Base-by-base conservation (phyloP, 1,139 yeast species). In the Geotrichum carabidarum region DNA sequence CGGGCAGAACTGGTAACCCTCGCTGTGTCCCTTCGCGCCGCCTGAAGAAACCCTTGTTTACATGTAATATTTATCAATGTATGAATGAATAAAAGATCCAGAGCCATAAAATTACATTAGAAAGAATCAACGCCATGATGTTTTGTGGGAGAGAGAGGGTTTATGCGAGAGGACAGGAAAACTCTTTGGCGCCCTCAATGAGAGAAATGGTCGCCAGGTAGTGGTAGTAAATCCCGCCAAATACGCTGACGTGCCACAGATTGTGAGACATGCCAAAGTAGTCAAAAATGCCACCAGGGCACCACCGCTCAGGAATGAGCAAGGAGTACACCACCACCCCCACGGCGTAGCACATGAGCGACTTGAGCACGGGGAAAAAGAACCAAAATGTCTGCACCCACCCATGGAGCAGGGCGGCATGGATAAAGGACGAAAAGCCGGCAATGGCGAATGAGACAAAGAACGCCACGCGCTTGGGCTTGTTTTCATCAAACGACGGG, bases 251-350 rank as follows among this genome's bases (percentile, higher is more conserved):
- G 71, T 93, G 99, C 99, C 99, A 93, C 37, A 93, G 74, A 65
- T 89, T 90, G 70, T 93, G 99, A 50, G 96, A 88, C 96, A 90
- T 94, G 85, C 93, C 65, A 83, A 76, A 34, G 87, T 85, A 63
- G 75, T 72, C 69, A 83, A 83, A 61, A 72, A 81, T 37, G 69
- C 76, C 52, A 68, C 76, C 63, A 72, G 76, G 68, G 75, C 75
- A 59, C 73, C 88, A 87, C 61, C 95, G 79, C 71, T 93, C 99
- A 1, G 99, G 99, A 50, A 91, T 81, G 56, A 90, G 77, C 3
- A 89, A 81, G 9, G 95, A 96, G 68, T 93, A 93, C 65, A 91
- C 87, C 1, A 86, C 80, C 12, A 91, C 96, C 6, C 99, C 99
- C 0, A 80, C 65, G 62, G 82, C 71, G 66, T 93, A 93, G 82